These are phyloP conservation scores for Acer negundo DNA, from an alignment of 345 rosid species.

Conservation along the genomic window DNA sequence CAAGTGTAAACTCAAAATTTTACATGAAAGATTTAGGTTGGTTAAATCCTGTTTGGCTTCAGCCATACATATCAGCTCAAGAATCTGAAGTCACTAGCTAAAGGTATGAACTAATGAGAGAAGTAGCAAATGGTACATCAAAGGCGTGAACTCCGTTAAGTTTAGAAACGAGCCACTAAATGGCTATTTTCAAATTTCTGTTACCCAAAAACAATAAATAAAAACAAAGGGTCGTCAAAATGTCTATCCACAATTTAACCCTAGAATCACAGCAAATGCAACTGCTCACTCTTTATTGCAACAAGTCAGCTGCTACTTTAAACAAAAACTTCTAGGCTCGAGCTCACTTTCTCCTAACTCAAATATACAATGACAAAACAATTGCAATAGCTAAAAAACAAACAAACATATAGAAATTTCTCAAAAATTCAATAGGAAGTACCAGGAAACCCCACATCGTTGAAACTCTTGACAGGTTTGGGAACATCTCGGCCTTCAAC, in stretches of 20 bases:
- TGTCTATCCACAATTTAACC: background rate
- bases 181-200: no score
- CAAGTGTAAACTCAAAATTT: no score
- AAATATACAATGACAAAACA: no score
- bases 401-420: background rate
- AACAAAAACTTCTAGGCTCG: background rate
- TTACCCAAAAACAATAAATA: background rate
- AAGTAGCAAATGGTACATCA: background rate
- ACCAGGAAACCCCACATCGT: slow-evolving; percentile 95
- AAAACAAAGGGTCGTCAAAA: background rate
- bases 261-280: background rate
- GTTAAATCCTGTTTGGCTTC: no score
- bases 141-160: no score
- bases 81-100: no score
- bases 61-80: no score
- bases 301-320: background rate
- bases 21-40: no score
- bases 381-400: background rate
- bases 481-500: slow-evolving; percentile 97
- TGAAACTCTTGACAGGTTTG: slow-evolving; percentile 79
- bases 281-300: background rate
- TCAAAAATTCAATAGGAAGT: slow-evolving; percentile 16
- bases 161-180: background rate
- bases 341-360: no score
- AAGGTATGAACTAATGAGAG: background rate